A percentile compares a stretch with the other conserved stretches of the same genome.
phyloP scores from a whole-genome alignment of 1,284 basidiomycete species.

The Nidula niveotomentosa region DNA sequence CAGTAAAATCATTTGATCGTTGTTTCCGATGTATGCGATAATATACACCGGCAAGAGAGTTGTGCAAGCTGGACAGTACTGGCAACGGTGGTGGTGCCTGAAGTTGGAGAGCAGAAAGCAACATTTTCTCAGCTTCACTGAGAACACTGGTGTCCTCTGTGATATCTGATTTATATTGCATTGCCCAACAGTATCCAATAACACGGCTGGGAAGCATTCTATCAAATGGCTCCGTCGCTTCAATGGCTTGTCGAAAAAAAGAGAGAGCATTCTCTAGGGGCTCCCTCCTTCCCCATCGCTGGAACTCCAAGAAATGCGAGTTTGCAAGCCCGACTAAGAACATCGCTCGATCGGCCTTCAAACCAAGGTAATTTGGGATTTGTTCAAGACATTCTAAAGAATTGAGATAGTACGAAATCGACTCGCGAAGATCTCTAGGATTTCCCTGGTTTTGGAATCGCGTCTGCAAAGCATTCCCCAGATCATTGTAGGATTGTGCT shows the following conservation, averaged over 20 bases:
- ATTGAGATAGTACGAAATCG: conserved; percentile 3
- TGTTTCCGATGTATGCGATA: not conserved
- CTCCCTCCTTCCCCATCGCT: conserved; percentile 4
- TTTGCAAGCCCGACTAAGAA: conserved; percentile 9
- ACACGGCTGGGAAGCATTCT: not conserved
- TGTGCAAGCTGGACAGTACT: not conserved
- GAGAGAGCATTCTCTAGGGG: conserved; percentile 8
- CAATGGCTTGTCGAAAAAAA: conserved; percentile 9
- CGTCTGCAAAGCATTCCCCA: conserved; percentile 5
- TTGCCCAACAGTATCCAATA: not conserved
- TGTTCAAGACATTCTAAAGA: conserved; percentile 2
- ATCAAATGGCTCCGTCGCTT: conserved; percentile 1
- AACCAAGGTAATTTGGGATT: conserved; percentile 1
- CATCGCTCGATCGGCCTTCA: not conserved
- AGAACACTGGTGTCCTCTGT: not conserved
- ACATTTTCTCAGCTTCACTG: not conserved
- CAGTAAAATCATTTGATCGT: not conserved
- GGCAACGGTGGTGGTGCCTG: not conserved
- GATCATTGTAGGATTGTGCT: conserved; percentile 3
- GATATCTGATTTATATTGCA: not conserved
- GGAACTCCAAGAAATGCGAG: conserved; percentile 7
- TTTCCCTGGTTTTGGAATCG: conserved; percentile 7
- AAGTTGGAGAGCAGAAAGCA: not conserved
- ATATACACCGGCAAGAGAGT: not conserved
- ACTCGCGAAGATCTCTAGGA: conserved; percentile 4